These are phyloP conservation scores for Chrysoporthe deuterocubensis DNA, from an alignment of 2,329 filamentous ascomycete genomes.

Conservation along the genomic window DNA sequence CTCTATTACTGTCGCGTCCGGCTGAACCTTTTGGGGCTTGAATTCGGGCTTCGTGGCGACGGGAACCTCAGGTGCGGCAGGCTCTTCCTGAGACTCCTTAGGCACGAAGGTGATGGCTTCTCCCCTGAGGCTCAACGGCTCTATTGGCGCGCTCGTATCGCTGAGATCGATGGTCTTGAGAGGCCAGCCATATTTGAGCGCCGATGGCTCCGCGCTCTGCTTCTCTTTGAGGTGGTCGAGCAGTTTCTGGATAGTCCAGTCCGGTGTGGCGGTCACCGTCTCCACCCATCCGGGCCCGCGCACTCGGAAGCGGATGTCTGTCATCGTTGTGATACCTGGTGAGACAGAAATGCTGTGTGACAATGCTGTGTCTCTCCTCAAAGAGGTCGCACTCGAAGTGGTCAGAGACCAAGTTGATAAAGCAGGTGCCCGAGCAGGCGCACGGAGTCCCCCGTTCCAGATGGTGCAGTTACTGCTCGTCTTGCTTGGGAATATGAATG, in stretches of 20 bases:
- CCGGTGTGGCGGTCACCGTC: slow-evolving; percentile 69
- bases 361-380: not conserved
- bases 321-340: slow-evolving; percentile 18
- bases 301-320: slow-evolving; percentile 72
- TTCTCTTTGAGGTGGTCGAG: slow-evolving; percentile 63
- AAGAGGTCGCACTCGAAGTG: not conserved
- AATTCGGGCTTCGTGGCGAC: slow-evolving; percentile 34
- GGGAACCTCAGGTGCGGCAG: slow-evolving; percentile 21
- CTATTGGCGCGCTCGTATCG: slow-evolving; percentile 52
- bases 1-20: slow-evolving; percentile 49
- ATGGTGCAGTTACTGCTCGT: not conserved
- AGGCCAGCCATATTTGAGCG: slow-evolving; percentile 85
- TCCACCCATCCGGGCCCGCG: slow-evolving; percentile 75
- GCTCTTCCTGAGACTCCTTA: slow-evolving; percentile 36
- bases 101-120: slow-evolving; percentile 57
- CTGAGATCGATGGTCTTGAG: slow-evolving; percentile 70
- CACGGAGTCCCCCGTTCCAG: not conserved
- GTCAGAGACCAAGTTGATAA: not conserved
- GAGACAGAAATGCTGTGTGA: not conserved
- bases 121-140: slow-evolving; percentile 52
- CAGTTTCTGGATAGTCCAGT: slow-evolving; percentile 67
- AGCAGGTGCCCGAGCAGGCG: not conserved
- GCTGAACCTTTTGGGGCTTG: slow-evolving; percentile 40
- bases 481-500: not conserved
- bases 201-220: slow-evolving; percentile 68